Conservation (phyloP, 2,329 filamentous ascomycete species). For the Endothia cerciana region DNA sequence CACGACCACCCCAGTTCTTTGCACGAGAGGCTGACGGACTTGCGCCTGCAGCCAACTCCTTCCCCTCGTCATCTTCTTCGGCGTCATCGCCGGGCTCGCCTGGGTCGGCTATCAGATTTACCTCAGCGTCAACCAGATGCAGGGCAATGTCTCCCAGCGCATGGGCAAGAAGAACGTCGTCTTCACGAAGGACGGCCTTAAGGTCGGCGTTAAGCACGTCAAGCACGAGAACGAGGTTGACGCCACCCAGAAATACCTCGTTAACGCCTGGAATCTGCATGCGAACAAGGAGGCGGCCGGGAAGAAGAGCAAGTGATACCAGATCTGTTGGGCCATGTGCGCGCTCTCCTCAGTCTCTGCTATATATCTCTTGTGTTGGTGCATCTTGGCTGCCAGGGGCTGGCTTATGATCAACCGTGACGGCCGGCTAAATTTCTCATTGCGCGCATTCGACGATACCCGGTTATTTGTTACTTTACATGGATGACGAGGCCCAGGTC, state of each 20-base stretch:
- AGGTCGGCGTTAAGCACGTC: constrained; percentile 71
- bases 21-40: constrained; percentile 2
- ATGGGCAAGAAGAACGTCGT: constrained; percentile 78
- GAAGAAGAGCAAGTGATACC: constrained; percentile 36
- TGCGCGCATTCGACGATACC: background rate
- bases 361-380: background rate
- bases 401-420: background rate
- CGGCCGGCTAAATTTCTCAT: background rate
- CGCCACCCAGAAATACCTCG: constrained; percentile 69
- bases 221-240: constrained; percentile 74
- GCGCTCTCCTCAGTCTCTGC: background rate
- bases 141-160: constrained; percentile 65
- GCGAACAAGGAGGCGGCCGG: constrained; percentile 37
- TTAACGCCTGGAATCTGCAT: constrained; percentile 68
- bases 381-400: background rate
- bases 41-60: constrained; percentile 56
- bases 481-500: background rate
- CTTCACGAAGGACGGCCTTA: constrained; percentile 75
- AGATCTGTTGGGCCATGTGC: background rate
- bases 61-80: constrained; percentile 68
- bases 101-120: constrained; percentile 77
- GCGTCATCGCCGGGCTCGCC: constrained; percentile 58
- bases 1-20: background rate
- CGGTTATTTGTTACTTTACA: background rate
- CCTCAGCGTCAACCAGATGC: constrained; percentile 67